A percentile compares a stretch with the other conserved stretches of the same genome.
Conservation (phyloP, 2,329 filamentous ascomycete genomes). For the Coleophoma cylindrospora region DNA sequence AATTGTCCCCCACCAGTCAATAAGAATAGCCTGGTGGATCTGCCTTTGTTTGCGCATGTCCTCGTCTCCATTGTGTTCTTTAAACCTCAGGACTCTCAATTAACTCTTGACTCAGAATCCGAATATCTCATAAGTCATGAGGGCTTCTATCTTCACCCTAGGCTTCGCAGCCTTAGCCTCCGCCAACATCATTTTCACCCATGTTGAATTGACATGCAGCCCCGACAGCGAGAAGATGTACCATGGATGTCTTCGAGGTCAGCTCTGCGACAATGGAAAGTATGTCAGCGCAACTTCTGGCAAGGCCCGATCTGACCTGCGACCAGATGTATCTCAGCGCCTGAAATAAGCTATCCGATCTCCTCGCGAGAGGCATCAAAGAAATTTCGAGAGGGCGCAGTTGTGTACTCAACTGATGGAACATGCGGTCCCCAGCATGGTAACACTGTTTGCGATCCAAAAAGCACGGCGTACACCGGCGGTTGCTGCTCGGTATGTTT, state of each 20-base stretch:
- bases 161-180: slow-evolving; percentile 29
- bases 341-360: slow-evolving; percentile 7
- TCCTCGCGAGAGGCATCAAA: slow-evolving; percentile 5
- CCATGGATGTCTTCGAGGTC: slow-evolving; percentile 25
- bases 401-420: slow-evolving; percentile 34
- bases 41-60: not conserved
- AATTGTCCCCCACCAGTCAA: no score
- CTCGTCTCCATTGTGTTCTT: no score
- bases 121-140: slow-evolving; percentile 18
- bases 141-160: slow-evolving; percentile 17
- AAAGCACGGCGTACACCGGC: slow-evolving; percentile 37
- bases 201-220: slow-evolving; percentile 38
- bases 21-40: no score
- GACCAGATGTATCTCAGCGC: slow-evolving; percentile 17
- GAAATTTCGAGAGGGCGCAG: slow-evolving; percentile 21
- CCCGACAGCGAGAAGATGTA: slow-evolving; percentile 20
- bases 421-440: slow-evolving; percentile 27
- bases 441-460: slow-evolving; percentile 30
- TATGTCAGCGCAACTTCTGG: slow-evolving; percentile 5
- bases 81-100: no score
- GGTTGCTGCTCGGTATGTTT: slow-evolving; percentile 35
- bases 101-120: not conserved
- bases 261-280: slow-evolving; percentile 19
- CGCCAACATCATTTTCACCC: slow-evolving; percentile 43
- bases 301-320: slow-evolving; percentile 3